Conservation (phyloP, 2,329 filamentous ascomycete genomes). For the Colletotrichum salicis region DNA sequence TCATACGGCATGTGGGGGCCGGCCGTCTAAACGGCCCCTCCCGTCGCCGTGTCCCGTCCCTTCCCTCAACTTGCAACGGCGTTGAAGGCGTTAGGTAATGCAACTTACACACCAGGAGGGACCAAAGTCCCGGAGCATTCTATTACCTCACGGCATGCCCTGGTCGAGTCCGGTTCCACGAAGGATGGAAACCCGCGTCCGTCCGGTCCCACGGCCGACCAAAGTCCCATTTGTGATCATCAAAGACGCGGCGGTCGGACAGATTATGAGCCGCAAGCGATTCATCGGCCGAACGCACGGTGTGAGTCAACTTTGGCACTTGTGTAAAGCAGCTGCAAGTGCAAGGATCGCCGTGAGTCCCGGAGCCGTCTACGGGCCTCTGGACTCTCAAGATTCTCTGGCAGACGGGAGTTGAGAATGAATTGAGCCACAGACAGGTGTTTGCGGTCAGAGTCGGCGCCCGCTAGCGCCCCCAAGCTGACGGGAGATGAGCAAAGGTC, state of each 20-base stretch:
- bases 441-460: constrained; percentile 2
- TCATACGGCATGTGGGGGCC: neutral
- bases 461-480: neutral
- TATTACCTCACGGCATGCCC: neutral
- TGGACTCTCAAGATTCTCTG: too few relatives aligned
- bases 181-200: neutral
- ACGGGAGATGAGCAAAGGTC: neutral
- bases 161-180: constrained; percentile 6
- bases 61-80: neutral
- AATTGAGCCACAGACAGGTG: neutral
- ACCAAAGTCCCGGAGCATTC: neutral
- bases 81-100: neutral
- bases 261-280: constrained; percentile 10
- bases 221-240: neutral
- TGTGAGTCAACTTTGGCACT: neutral
- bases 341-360: neutral
- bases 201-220: neutral
- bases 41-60: neutral
- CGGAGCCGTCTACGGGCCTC: neutral
- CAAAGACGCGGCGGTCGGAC: neutral
- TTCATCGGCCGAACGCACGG: neutral
- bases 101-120: neutral
- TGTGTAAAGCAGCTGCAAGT: neutral
- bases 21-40: neutral
- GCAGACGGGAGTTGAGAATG: neutral